Percentiles rank a stretch among this genome's conserved stretches.
These are phyloP conservation scores for Hypoxylon sp. DNA, from an alignment of 2,329 filamentous ascomycete species.

Conservation along the genomic window DNA sequence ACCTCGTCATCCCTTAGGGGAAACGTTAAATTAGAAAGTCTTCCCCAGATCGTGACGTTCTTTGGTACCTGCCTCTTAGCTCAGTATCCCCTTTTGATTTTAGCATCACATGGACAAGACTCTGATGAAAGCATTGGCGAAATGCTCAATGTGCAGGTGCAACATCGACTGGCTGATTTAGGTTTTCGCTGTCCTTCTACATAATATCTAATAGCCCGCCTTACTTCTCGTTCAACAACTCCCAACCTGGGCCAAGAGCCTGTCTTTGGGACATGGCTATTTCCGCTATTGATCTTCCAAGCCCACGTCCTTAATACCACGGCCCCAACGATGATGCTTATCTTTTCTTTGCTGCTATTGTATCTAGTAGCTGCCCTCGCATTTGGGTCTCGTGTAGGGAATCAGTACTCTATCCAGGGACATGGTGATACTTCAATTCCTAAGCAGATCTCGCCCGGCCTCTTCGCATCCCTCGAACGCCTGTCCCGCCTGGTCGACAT, in stretches of 20 bases:
- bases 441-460: constrained; percentile 66
- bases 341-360: constrained; percentile 25
- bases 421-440: constrained; percentile 31
- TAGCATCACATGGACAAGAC: constrained; percentile 29
- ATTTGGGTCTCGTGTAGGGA: constrained; percentile 36
- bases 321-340: constrained; percentile 23
- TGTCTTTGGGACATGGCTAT: constrained; percentile 38
- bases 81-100: constrained; percentile 10
- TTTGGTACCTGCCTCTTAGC: constrained; percentile 9
- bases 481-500: constrained; percentile 94
- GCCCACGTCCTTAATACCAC: constrained; percentile 12
- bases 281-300: constrained; percentile 6
- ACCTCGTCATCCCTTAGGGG: constrained; percentile 34
- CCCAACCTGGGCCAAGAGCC: constrained; percentile 21
- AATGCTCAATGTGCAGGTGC: constrained; percentile 29
- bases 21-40: constrained; percentile 17
- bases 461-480: constrained; percentile 89
- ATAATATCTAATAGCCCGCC: constrained; percentile 29
- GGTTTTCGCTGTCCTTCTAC: constrained; percentile 22
- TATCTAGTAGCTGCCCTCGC: constrained; percentile 29
- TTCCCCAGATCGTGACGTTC: constrained; percentile 24
- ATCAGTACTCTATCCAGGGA: constrained; percentile 27
- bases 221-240: constrained; percentile 6
- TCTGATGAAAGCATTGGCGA: constrained; percentile 27
- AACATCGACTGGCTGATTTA: constrained; percentile 23